These are phyloP conservation scores for Glutinoglossum americanum DNA, from an alignment of 495 filamentous ascomycete genomes.

Conservation along the genomic window DNA sequence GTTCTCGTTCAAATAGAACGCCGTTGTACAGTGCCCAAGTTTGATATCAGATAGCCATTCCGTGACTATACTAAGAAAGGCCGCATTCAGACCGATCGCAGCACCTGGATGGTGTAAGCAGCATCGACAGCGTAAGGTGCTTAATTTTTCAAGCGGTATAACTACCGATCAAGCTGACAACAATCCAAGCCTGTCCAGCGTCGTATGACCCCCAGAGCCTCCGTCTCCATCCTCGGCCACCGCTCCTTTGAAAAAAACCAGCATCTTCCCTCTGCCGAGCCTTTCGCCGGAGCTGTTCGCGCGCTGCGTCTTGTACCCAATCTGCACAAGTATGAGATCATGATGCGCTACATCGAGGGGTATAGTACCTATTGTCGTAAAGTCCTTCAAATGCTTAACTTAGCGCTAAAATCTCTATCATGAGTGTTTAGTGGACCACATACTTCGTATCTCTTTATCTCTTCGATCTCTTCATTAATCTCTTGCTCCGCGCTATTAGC, in stretches of 20 bases:
- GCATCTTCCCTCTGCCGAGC: slow-evolving; percentile 44
- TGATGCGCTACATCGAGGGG: neutral
- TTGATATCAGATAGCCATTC: slow-evolving; percentile 97
- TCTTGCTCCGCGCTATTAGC: slow-evolving; percentile 28
- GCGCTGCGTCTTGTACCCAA: slow-evolving; percentile 94
- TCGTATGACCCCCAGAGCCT: slow-evolving; percentile 77
- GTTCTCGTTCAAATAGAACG: slow-evolving; percentile 91
- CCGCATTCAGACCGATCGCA: slow-evolving; percentile 83
- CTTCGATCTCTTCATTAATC: slow-evolving; percentile 84
- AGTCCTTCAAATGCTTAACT: slow-evolving; percentile 25
- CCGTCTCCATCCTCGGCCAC: slow-evolving; percentile 57
- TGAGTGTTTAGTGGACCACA: neutral
- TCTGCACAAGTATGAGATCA: slow-evolving; percentile 24
- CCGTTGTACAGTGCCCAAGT: slow-evolving; percentile 78
- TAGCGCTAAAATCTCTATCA: neutral
- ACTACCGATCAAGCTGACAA: slow-evolving; percentile 69
- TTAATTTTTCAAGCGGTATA: neutral
- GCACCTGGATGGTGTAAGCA: slow-evolving; percentile 24
- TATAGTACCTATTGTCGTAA: slow-evolving; percentile 69
- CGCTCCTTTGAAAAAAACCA: slow-evolving; percentile 54
- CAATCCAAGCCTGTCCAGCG: slow-evolving; percentile 94
- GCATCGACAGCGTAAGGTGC: neutral
- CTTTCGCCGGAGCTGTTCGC: slow-evolving; percentile 66
- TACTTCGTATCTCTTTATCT: slow-evolving; percentile 94
- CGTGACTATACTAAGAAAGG: slow-evolving; percentile 83